A percentile compares a stretch with the other conserved stretches of the same genome.
Evolutionary conservation across 148 eudicot genomes (phyloP).

Genomic region (Diospyros lotus): DNA sequence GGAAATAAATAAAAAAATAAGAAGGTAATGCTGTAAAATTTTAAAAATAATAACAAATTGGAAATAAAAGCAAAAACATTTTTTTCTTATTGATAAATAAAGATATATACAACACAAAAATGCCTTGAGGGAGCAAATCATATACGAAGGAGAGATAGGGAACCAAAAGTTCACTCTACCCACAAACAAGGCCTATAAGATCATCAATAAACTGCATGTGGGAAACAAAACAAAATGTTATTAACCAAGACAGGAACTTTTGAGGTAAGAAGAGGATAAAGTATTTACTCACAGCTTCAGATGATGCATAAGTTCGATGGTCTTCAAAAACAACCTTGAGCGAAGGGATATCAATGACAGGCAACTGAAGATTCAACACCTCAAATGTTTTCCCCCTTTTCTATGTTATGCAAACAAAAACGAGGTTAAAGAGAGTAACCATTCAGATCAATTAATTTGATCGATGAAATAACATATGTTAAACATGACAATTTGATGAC

Average conservation of each 20-base stretch:
- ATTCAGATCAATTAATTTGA: slow-evolving; percentile 1
- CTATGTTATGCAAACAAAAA: slow-evolving; percentile 33
- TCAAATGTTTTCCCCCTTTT: slow-evolving; percentile 88
- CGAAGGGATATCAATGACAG: slow-evolving; percentile 66
- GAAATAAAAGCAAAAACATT: too few species aligned
- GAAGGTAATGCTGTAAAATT: too few species aligned
- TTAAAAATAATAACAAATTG: too few species aligned
- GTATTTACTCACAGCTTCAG: slow-evolving; percentile 73
- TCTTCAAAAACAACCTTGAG: slow-evolving; percentile 84
- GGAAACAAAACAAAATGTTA: too few species aligned
- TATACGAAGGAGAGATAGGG: too few species aligned
- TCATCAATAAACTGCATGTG: too few species aligned
- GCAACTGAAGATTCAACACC: slow-evolving; percentile 77
- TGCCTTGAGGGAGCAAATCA: too few species aligned
- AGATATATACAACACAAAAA: too few species aligned
- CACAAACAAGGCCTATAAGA: too few species aligned
- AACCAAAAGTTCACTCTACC: too few species aligned
- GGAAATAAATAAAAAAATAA: too few species aligned
- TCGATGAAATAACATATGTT: neutral
- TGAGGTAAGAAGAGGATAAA: neutral
- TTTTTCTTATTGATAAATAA: too few species aligned
- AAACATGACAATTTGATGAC: slow-evolving; percentile 4
- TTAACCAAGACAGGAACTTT: neutral
- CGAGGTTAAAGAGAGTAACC: neutral
- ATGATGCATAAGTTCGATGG: slow-evolving; percentile 90